Conservation (phyloP, 2,329 filamentous ascomycete genomes). For the Fusarium keratoplasticum region DNA sequence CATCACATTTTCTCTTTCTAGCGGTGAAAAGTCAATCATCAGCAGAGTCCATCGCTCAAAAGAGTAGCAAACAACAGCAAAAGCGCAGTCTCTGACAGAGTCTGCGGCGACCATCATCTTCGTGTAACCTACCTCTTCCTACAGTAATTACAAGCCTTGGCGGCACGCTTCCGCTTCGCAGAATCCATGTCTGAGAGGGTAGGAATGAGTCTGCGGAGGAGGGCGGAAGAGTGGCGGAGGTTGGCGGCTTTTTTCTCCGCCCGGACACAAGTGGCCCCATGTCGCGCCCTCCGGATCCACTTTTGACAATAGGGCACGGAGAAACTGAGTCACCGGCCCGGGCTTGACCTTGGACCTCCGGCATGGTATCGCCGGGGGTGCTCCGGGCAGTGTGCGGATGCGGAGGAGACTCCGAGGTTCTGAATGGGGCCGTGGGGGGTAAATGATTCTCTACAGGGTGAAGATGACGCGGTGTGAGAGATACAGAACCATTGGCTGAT, state of each 20-base stretch:
- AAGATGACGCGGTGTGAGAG: not conserved
- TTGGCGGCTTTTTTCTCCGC: constrained; percentile 26
- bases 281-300: not conserved
- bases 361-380: not conserved
- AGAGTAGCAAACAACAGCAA: not conserved
- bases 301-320: not conserved
- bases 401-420: not conserved
- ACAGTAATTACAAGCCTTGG: constrained; percentile 40
- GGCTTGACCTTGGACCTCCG: not conserved
- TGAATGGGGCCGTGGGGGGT: not conserved
- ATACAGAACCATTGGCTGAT: not conserved
- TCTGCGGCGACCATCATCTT: not conserved
- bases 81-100: not conserved
- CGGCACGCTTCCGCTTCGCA: constrained; percentile 38
- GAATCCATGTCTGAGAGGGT: constrained; percentile 25
- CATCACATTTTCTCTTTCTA: constrained; percentile 38
- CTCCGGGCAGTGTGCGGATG: not conserved
- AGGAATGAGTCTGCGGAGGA: constrained; percentile 18
- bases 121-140: constrained; percentile 24
- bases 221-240: constrained; percentile 24
- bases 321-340: not conserved
- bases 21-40: not conserved
- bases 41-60: not conserved
- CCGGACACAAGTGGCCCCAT: not conserved
- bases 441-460: not conserved